Base-by-base conservation (phyloP, 2,329 filamentous ascomycete genomes). In the Didymellaceae sp. region DNA sequence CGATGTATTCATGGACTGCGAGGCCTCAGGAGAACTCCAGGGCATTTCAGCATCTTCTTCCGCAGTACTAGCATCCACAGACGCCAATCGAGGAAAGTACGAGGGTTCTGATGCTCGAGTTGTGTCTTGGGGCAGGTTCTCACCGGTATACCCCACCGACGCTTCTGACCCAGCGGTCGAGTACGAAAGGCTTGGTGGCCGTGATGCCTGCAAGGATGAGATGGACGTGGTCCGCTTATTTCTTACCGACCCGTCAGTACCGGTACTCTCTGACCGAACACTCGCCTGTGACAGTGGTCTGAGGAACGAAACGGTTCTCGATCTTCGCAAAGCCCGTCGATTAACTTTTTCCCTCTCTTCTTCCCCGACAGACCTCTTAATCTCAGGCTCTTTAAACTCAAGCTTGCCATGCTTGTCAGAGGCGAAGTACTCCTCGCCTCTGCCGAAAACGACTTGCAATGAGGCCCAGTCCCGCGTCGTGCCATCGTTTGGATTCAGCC, bases 391-490 rank as follows among this genome's bases (percentile, higher is more conserved):
- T 45, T 71, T 72, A 44, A 64, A 65, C 31, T 73, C 71, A 2
- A 75, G 52, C 25, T 73, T 74, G 9, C 69, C 70, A 17, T 71
- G 54, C 41, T 67, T 66, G 48, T 75, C 73, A 4, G 71, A 74
- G 1, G 73, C 73, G 41, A 74, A 75, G 48, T 71, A 75, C 41
- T 74, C 72, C 26, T 74, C 66, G 6, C 70, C 70, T 9, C 71
- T 68, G 1, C 72, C 73, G 22, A 74, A 72, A 8, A 74, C 71
- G 0, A 75, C 71, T 35, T 75, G 73, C 1, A 75, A 64, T 1
- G 67, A 68, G 2, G 61, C 55, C 31, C 70, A 68, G 35, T 74
- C 70, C 40, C 70, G 65, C 2, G 46, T 66, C 1, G 61, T 49
- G 13, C 65, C 67, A 26, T 69, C 61, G 1, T 33, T 25, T 6